Evolutionary conservation across 2,329 filamentous ascomycete genomes (phyloP), one percentile per base, ranked within the genome.

Genomic region (Zalaria sp.): DNA sequence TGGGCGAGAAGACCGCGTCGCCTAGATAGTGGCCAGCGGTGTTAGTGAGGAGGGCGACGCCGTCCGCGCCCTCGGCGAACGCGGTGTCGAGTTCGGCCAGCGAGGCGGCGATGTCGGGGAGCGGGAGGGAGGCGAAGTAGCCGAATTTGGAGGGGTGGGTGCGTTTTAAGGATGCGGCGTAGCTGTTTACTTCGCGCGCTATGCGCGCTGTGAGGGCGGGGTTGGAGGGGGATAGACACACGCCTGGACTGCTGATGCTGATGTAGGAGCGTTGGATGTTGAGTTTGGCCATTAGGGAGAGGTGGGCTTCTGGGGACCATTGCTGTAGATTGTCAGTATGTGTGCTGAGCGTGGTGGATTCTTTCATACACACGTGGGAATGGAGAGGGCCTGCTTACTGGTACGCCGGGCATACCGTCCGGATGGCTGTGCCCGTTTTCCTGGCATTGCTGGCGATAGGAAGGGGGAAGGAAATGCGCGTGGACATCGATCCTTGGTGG

Each of bases 211-310:
- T 60, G 8, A 64, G 54, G 1, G 49, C 41, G 36, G 61, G 48
- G 43, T 71, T 57, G 1, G 53, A 54, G 0, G 62, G 54, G 0
- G 57, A 56, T 10, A 77, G 57, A 44, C 71, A 57, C 0, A 66
- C 70, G 9, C 72, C 73, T 0, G 73, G 73, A 0, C 67, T 67
- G 4, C 66, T 70, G 51, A 77, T 67, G 49, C 68, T 73, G 7
- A 77, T 55, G 31, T 76, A 68, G 7, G 69, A 69, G 49, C 67
- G 72, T 4, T 54, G 54, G 44, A 77, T 71, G 46, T 66, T 64
- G 44, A 64, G 51, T 1, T 57, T 51, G 35, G 64, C 50, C 72
- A 77, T 76, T 48, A 75, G 57, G 0, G 57, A 53, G 3, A 75
- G 59, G 46, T 76, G 71, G 10, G 50, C 48, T 43, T 65, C 57